Evolutionary conservation across 495 filamentous ascomycete species (phyloP).

Genomic region (Neurospora terricola): DNA sequence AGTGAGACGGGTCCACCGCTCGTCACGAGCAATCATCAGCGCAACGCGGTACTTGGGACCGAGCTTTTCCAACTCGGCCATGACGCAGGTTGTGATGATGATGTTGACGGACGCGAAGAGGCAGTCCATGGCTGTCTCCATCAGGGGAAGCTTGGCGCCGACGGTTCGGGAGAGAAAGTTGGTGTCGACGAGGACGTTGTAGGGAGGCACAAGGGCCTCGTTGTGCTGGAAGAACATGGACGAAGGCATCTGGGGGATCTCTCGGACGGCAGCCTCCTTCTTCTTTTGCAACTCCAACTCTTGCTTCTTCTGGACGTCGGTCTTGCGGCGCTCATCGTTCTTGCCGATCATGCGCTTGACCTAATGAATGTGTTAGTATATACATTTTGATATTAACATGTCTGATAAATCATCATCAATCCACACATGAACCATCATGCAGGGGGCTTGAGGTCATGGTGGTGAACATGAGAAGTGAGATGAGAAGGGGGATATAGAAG

Average conservation of each 20-base stretch:
- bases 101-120: conserved; percentile 58
- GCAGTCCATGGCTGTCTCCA: conserved; percentile 70
- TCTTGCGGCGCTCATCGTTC: conserved; percentile 50
- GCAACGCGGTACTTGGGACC: conserved; percentile 85
- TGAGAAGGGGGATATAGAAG: neutral
- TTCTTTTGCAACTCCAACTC: conserved; percentile 46
- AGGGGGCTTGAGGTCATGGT: neutral
- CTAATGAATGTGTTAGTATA: conserved; percentile 21
- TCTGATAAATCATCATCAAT: neutral
- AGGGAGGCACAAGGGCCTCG: conserved; percentile 64
- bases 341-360: conserved; percentile 55
- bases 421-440: neutral
- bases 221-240: conserved; percentile 94
- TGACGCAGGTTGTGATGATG: conserved; percentile 62
- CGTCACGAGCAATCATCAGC: conserved; percentile 73
- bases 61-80: conserved; percentile 77
- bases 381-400: neutral
- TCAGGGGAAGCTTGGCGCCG: conserved; percentile 76
- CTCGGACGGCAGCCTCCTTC: conserved; percentile 50
- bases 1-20: conserved; percentile 70
- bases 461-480: neutral
- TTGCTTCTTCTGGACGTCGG: conserved; percentile 46
- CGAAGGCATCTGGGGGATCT: conserved; percentile 71
- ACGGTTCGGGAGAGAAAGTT: conserved; percentile 93
- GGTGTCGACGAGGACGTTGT: conserved; percentile 50